phyloP scores from a whole-genome alignment of 805 yeast species.

The Martiniozyma abietophila region DNA sequence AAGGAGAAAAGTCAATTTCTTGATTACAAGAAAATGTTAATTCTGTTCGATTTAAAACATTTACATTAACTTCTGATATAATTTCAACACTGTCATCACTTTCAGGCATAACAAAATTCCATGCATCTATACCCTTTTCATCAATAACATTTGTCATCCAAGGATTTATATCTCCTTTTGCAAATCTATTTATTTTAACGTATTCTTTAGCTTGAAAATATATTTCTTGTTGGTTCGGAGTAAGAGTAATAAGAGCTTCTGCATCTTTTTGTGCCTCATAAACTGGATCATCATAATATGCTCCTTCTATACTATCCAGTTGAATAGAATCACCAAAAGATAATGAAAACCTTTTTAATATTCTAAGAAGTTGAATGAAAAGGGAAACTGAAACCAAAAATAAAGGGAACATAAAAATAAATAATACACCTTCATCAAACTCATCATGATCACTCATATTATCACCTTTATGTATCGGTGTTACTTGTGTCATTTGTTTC shows the following conservation, averaged over 20 bases:
- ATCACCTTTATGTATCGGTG: too few species aligned
- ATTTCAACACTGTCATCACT: slow-evolving; percentile 2
- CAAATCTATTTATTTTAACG: slow-evolving; percentile 31
- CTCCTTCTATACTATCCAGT: too few species aligned
- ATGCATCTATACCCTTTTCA: slow-evolving; percentile 82
- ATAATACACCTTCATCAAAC: slow-evolving; percentile 1
- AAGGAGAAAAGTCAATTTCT: slow-evolving; percentile 7
- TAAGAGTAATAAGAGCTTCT: slow-evolving; percentile 47
- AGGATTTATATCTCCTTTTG: slow-evolving; percentile 27
- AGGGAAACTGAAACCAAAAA: not conserved
- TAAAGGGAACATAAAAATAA: slow-evolving; percentile 1
- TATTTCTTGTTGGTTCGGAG: slow-evolving; percentile 60
- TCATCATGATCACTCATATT: not conserved
- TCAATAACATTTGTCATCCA: slow-evolving; percentile 63
- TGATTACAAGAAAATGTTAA: slow-evolving; percentile 45
- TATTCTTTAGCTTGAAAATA: slow-evolving; percentile 59
- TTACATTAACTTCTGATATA: slow-evolving; percentile 37
- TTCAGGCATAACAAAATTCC: slow-evolving; percentile 51
- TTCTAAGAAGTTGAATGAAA: not conserved
- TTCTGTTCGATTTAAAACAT: slow-evolving; percentile 59
- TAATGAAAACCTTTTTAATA: too few species aligned
- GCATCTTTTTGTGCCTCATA: slow-evolving; percentile 49
- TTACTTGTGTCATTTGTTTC: too few species aligned
- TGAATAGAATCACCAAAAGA: too few species aligned
- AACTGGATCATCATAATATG: slow-evolving; percentile 47